phyloP scores from a whole-genome alignment of 352 stramenopile species.

The Phytophthora tubulina region DNA sequence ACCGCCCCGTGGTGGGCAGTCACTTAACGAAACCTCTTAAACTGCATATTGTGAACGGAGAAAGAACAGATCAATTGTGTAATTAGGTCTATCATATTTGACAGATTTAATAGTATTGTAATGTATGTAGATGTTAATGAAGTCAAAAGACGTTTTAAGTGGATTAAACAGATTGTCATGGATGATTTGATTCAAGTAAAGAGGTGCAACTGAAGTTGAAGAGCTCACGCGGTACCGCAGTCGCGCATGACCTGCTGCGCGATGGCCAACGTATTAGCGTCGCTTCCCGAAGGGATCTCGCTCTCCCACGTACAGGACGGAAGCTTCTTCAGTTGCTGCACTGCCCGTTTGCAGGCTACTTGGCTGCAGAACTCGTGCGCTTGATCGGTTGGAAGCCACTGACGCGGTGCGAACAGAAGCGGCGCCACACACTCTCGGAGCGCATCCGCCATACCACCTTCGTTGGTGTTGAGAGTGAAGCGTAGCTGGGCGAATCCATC shows the following conservation, averaged over 20 bases:
- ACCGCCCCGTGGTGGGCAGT: neutral
- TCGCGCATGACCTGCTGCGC: conserved; percentile 59
- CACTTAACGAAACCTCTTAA: too few species aligned
- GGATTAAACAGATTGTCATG: neutral
- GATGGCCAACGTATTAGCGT: conserved; percentile 48
- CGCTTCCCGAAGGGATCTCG: conserved; percentile 39
- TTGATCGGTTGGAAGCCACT: conserved; percentile 44
- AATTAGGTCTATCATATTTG: too few species aligned
- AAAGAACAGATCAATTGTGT: too few species aligned
- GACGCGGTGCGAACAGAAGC: conserved; percentile 48
- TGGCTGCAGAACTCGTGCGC: conserved; percentile 54
- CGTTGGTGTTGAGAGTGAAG: conserved; percentile 26
- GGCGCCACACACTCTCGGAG: conserved; percentile 37
- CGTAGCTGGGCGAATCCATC: conserved; percentile 39
- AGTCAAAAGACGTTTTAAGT: neutral
- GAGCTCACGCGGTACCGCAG: conserved; percentile 35
- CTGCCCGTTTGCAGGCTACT: conserved; percentile 38
- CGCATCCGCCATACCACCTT: conserved; percentile 23
- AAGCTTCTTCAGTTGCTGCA: conserved; percentile 42
- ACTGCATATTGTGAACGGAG: too few species aligned
- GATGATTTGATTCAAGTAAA: conserved; percentile 7
- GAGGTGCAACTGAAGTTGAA: conserved; percentile 21
- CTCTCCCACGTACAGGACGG: conserved; percentile 54
- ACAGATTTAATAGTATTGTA: neutral
- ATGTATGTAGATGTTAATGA: neutral